Evolutionary conservation across 1,284 basidiomycete genomes (phyloP).

Genomic region (Sporisorium reilianum): DNA sequence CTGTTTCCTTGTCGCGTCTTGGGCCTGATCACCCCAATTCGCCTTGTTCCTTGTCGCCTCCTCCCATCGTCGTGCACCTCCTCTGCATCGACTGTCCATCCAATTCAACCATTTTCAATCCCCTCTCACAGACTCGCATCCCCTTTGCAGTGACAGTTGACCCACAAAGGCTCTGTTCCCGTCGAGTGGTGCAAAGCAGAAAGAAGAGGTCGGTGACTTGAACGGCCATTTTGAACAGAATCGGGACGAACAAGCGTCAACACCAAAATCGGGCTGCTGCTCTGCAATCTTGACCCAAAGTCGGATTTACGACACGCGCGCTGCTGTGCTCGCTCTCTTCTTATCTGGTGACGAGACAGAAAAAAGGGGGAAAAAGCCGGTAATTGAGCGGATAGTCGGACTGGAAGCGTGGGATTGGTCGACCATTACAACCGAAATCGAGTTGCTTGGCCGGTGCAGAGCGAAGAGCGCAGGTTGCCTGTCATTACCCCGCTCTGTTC

Average conservation of each 20-base stretch:
- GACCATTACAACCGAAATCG: constrained; percentile 27
- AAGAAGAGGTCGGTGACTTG: not conserved
- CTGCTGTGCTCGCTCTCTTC: too few relatives aligned
- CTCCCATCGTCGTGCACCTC: not conserved
- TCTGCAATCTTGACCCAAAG: not conserved
- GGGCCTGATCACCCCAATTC: constrained; percentile 8
- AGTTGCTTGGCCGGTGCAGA: constrained; percentile 8
- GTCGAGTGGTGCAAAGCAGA: not conserved
- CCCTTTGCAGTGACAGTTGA: too few relatives aligned
- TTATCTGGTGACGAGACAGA: constrained; percentile 2
- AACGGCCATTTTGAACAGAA: not conserved
- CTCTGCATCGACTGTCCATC: not conserved
- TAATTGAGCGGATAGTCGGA: constrained; percentile 5
- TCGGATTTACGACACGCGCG: constrained; percentile 5
- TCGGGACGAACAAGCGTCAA: not conserved
- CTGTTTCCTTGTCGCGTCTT: not conserved
- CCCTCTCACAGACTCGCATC: too few relatives aligned
- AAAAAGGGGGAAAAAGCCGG: not conserved
- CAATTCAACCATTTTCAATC: not conserved
- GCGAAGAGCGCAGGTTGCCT: not conserved
- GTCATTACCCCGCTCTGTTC: constrained; percentile 18
- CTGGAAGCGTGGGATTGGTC: constrained; percentile 3
- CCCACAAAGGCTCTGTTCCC: too few relatives aligned
- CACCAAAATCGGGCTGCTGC: not conserved
- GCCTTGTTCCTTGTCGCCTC: constrained; percentile 6